Base-by-base conservation (phyloP, 1,284 basidiomycete species). In the Marasmius sp. region DNA sequence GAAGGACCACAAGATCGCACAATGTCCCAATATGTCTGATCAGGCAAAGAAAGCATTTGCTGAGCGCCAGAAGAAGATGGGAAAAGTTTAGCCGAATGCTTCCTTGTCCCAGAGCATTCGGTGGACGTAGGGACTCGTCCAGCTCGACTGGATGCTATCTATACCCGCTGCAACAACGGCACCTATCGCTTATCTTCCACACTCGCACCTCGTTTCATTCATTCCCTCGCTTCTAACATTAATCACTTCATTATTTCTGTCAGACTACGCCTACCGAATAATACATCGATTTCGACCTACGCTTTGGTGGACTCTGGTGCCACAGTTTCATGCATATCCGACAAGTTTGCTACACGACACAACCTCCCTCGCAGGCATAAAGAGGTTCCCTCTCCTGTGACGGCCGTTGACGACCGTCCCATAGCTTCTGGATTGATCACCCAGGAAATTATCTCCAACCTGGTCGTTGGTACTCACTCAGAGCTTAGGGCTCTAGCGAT, bases 191-290 rank as follows among this genome's bases (percentile, higher is more conserved):
- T 33, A 50, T n/a, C 2, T n/a, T 12, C n/a, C 3, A 20, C 20
- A 22, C 1, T 33, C 16, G 27, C 48, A 52, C 57, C 63, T 63
- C 18, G n/a, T 10, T 48, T 63, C 33, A 57, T 57, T 57, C 47
- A 45, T 18, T 62, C 2, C 48, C 4, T 20, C 48, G n/a, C 12
- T 45, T 50, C 68, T n/a, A n/a, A n/a, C n/a, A n/a, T n/a, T 18
- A 53, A 62, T 48, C 74, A 76, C 67, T 74, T 76, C 54, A 71
- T 75, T 52, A 65, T 76, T 43, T 61, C 68, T 36, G 39, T 72
- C 48, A 49, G 50, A 1, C 61, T 71, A 3, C 63, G 58, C 1
- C 66, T 66, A 39, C 64, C 64, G 22, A 60, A 51, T 62, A 59
- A 53, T 27, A 65, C 61, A 58, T 65, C 73, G 20, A 67, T 66